phyloP scores from a whole-genome alignment of 225 moss, liverwort and hornwort species.

The Antitrichia curtipendula region DNA sequence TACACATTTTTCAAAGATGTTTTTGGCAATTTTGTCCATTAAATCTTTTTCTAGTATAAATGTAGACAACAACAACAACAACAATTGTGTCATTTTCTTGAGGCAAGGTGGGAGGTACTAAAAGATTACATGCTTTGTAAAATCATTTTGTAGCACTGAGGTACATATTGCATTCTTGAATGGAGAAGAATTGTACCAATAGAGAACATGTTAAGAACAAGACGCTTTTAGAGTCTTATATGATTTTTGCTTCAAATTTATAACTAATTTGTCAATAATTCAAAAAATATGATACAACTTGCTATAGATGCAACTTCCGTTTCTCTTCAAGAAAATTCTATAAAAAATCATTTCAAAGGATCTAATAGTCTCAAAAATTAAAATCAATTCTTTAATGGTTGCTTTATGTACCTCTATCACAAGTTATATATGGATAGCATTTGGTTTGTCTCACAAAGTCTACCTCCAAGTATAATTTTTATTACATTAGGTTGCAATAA shows the following conservation, averaged over 20 bases:
- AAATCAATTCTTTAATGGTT: background rate
- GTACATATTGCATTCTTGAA: background rate
- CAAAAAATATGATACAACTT: background rate
- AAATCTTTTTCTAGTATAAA: background rate
- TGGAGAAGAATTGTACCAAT: no score
- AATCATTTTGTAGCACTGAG: accelerated
- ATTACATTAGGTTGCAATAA: no score
- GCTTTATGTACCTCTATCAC: no score
- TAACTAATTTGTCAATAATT: no score
- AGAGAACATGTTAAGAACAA: background rate
- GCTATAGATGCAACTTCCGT: background rate
- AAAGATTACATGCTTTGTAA: background rate
- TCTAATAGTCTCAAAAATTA: background rate
- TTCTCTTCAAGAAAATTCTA: background rate
- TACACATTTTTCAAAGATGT: background rate
- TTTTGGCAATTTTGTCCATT: background rate
- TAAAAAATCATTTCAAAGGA: background rate
- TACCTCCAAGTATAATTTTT: no score
- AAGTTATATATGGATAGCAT: accelerated
- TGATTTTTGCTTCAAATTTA: background rate
- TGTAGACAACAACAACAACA: background rate
- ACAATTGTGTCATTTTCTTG: background rate
- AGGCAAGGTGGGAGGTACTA: background rate
- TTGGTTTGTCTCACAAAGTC: background rate
- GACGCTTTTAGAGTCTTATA: background rate